These are phyloP conservation scores for Trypanosoma brucei DNA, from an alignment of 208 protist species.

Conservation along the genomic window DNA sequence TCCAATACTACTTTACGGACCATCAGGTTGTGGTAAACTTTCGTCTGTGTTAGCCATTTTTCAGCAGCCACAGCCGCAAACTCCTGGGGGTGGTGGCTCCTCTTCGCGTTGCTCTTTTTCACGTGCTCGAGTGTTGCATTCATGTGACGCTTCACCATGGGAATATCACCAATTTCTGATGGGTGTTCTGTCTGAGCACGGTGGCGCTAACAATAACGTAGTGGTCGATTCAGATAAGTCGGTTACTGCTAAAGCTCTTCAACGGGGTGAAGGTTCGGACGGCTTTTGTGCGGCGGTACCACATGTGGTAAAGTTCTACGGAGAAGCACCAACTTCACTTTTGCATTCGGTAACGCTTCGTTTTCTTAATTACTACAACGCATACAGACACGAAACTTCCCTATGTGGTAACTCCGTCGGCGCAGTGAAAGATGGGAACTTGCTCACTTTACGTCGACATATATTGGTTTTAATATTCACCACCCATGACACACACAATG, in stretches of 20 bases:
- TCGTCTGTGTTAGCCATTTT: conserved; percentile 48
- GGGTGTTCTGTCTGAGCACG: conserved; percentile 19
- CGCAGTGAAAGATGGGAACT: background rate
- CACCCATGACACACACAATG: conserved; percentile 80
- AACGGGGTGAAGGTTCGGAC: background rate
- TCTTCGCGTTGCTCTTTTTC: background rate
- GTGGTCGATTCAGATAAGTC: background rate
- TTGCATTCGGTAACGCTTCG: conserved; percentile 38
- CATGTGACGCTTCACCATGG: conserved; percentile 17
- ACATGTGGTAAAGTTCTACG: conserved; percentile 66
- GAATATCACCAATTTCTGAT: conserved; percentile 30
- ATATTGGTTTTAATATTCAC: conserved; percentile 77
- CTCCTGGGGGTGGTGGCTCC: background rate
- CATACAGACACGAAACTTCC: conserved; percentile 4
- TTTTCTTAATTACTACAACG: conserved; percentile 64
- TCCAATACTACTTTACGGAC: conserved; percentile 68
- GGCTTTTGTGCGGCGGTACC: background rate
- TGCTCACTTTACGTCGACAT: conserved; percentile 30
- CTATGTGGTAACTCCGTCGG: background rate
- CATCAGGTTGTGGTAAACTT: conserved; percentile 74
- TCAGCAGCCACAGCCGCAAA: conserved; percentile 3
- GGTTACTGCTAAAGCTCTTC: background rate
- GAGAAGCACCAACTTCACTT: conserved; percentile 37
- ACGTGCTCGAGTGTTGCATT: conserved; percentile 16
- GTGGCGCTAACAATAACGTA: background rate